A percentile compares a stretch with the other conserved stretches of the same genome.
Conservation (phyloP, 2,329 filamentous ascomycete genomes). For the Penicillium sp. region DNA sequence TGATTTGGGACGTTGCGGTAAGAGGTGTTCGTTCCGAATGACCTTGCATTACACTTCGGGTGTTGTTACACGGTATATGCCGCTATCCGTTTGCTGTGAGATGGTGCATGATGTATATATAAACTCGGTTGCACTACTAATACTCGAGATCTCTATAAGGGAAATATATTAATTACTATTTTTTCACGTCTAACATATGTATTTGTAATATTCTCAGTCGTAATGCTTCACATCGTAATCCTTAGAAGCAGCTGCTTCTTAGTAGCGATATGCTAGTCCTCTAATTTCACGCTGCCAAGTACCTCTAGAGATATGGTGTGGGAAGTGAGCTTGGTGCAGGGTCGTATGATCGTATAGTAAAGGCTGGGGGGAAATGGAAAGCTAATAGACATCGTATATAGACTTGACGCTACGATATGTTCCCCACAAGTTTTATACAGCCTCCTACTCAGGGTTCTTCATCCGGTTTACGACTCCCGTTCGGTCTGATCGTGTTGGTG, state of each 20-base stretch:
- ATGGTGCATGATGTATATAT: neutral
- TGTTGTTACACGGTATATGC: neutral
- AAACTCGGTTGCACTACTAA: neutral
- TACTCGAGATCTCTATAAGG: neutral
- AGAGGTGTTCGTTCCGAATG: neutral
- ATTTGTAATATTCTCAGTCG: neutral
- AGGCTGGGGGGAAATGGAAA: neutral
- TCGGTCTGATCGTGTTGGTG: neutral
- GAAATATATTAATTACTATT: neutral
- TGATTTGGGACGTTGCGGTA: neutral
- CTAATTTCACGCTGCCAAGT: neutral
- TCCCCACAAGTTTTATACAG: neutral
- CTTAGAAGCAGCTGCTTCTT: neutral
- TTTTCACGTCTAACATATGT: neutral
- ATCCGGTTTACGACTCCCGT: neutral
- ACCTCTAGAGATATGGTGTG: neutral
- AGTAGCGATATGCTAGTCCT: neutral
- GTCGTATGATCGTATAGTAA: neutral
- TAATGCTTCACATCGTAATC: neutral
- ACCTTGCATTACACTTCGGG: neutral
- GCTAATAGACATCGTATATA: neutral
- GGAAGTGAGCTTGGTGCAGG: neutral
- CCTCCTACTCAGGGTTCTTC: neutral
- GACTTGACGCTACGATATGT: neutral
- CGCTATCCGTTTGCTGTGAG: neutral